Base-by-base conservation (phyloP, 2,329 filamentous ascomycete species). In the Trichoderma breve region DNA sequence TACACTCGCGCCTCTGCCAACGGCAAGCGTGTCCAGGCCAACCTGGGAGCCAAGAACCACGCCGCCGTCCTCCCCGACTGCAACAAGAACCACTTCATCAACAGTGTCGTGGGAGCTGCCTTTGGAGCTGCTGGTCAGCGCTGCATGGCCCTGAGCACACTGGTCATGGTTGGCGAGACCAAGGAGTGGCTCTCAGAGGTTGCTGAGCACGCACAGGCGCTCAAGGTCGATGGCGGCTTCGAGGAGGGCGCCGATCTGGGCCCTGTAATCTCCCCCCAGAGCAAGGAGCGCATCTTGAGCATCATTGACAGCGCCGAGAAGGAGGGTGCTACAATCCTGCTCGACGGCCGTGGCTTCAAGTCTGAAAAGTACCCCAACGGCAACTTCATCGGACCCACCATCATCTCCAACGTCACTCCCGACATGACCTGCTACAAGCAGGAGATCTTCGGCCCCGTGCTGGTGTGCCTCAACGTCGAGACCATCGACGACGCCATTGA, bases 41-140 rank as follows among this genome's bases (percentile, higher is more conserved):
- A 96, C 83, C 84, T 96, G 73, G 93, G 93, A 53, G 93, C 93
- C 76, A 96, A 96, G 88, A 96, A 96, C 86, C 93, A 96, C 81
- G 93, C 93, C 32, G 92, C 92, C 68, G 90, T 96, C 34, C 88
- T 95, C 73, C 93, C 93, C 21, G 93, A 96, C 84, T 92, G 91
- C 85, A 95, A 96, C 86, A 95, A 94, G 88, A 95, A 96, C 85
- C 92, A 95, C 78, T 93, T 94, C 75, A 84, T 96, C 78, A 96
- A 95, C 83, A 91, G 92, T 57, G 93, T 96, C 75, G 89, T 93
- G 5, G 93, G 93, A 75, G 93, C 93, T 39, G 93, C 93, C 26
- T 96, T 96, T 76, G 93, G 93, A 75, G 93, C 93, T 74, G 93
- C 93, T 28, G 93, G 93, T 47, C 93, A 96, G 85, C 87, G 93